Evolutionary conservation across 2,329 filamentous ascomycete genomes (phyloP).

Genomic region (Pseudopithomyces maydicus): DNA sequence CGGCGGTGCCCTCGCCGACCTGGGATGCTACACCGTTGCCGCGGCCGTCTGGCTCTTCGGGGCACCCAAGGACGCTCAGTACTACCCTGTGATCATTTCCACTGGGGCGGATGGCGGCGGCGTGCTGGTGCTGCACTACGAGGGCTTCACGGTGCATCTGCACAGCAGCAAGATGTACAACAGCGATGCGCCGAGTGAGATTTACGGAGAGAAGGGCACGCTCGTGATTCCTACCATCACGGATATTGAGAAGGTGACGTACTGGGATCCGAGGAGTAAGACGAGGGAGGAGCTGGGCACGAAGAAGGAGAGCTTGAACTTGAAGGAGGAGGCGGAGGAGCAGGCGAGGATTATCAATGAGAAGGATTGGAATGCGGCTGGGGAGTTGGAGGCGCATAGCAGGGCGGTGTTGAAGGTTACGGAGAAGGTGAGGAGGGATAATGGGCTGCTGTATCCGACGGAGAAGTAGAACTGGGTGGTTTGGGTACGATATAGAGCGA

Average conservation of each 20-base stretch:
- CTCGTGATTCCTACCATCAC: constrained; percentile 51
- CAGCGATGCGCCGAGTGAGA: constrained; percentile 50
- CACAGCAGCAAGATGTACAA: constrained; percentile 51
- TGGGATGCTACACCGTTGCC: constrained; percentile 55
- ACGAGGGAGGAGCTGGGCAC: constrained; percentile 47
- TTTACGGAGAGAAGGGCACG: constrained; percentile 56
- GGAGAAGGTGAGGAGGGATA: constrained; percentile 50
- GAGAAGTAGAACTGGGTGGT: constrained; percentile 17
- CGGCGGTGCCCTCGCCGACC: constrained; percentile 54
- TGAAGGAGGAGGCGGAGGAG: constrained; percentile 54
- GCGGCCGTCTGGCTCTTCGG: constrained; percentile 56
- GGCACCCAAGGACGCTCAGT: constrained; percentile 46
- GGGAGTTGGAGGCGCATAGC: constrained; percentile 48
- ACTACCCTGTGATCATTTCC: constrained; percentile 49
- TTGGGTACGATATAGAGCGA: background rate
- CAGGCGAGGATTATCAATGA: constrained; percentile 51
- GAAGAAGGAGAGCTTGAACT: constrained; percentile 48
- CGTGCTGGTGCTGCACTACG: constrained; percentile 50
- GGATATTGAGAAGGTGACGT: constrained; percentile 50
- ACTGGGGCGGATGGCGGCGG: constrained; percentile 56
- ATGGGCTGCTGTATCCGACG: constrained; percentile 48
- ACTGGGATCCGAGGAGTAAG: constrained; percentile 52
- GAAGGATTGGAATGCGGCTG: constrained; percentile 44
- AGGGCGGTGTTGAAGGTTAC: constrained; percentile 50
- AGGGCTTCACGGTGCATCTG: constrained; percentile 51